Evolutionary conservation across 148 eudicot species (phyloP), one percentile per base, ranked within the genome.

Genomic region (Bassia scoparia): DNA sequence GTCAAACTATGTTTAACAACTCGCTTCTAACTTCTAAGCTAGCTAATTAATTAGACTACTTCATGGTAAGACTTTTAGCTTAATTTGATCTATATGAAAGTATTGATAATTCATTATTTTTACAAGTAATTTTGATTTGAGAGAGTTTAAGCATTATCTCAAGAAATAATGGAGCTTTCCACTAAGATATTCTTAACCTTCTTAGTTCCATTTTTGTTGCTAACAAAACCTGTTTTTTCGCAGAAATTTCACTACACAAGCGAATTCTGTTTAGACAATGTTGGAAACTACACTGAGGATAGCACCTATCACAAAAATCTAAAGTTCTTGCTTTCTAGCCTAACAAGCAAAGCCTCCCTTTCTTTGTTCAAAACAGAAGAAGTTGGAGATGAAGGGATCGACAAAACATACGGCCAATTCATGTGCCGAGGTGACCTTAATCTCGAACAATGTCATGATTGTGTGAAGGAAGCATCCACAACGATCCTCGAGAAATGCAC

Each of bases 361-460:
- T 10, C 0, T 5, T 10, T 16, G 5, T 78, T 78, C 38, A 43
- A 34, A 44, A 67, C 60, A 37, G 16, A 12, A 33, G 7, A 61
- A 0, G 59, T 49, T 0, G 81, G 76, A 4, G 17, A n/a, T n/a
- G n/a, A 49, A 73, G 69, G 55, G 31, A n/a, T 6, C 14, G 77
- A 78, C 30, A 18, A 18, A 27, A 72, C 54, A 0, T 35, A 67
- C 43, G 65, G 71, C 13, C 48, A 73, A 13, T 78, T 26, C 64
- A 48, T 43, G 15, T 78, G 81, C n/a, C 44, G 77, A 48, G 77
- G 81, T 1, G 77, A 72, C 56, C 68, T 72, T 10, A 31, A 37
- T 37, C 13, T 11, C 0, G 16, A 48, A 4, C 68, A 24, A 15
- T 83, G 83, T 71, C 76, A 61, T 4, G 54, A 64, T 3, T 83